A percentile compares a stretch with the other conserved stretches of the same genome.
phyloP scores from a whole-genome alignment of 305 asterid species.

The Galium porrigens region DNA sequence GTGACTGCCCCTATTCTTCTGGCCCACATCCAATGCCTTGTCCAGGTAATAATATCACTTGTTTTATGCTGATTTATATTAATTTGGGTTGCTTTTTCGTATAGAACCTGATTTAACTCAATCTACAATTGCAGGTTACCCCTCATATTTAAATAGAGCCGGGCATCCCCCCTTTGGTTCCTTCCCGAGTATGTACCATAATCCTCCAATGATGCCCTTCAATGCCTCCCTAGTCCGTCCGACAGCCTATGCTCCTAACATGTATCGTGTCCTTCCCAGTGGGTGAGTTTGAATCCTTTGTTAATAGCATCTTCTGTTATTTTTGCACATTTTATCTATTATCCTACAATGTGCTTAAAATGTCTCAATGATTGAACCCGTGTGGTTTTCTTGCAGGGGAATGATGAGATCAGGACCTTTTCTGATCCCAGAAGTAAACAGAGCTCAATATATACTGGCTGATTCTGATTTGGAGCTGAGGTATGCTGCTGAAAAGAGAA shows the following conservation, averaged over 20 bases:
- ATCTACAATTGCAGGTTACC: slow-evolving; percentile 50
- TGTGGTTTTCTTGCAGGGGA: slow-evolving; percentile 32
- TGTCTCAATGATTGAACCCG: not conserved
- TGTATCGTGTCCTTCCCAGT: slow-evolving; percentile 31
- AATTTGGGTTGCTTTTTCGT: slow-evolving; percentile 2
- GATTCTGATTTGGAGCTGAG: slow-evolving; percentile 32
- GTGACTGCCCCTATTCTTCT: slow-evolving; percentile 51
- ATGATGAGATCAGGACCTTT: slow-evolving; percentile 36
- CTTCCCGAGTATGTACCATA: slow-evolving; percentile 38
- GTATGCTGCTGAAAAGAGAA: slow-evolving; percentile 27
- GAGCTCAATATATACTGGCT: slow-evolving; percentile 15
- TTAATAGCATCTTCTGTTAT: slow-evolving; percentile 1
- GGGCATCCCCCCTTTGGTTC: slow-evolving; percentile 34
- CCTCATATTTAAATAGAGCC: slow-evolving; percentile 54
- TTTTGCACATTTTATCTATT: not conserved
- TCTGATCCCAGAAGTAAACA: slow-evolving; percentile 29
- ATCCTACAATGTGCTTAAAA: not conserved
- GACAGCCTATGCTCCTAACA: slow-evolving; percentile 29
- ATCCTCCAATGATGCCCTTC: slow-evolving; percentile 53
- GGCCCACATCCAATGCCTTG: slow-evolving; percentile 41
- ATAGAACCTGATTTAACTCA: slow-evolving; percentile 41
- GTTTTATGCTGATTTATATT: not conserved
- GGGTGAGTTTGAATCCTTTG: slow-evolving; percentile 33
- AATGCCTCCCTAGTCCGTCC: slow-evolving; percentile 40
- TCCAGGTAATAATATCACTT: slow-evolving; percentile 32